A percentile compares a stretch with the other conserved stretches of the same genome.
Evolutionary conservation across 192 early-diverging fungal species (phyloP).

Genomic region (Coemansia sp.): DNA sequence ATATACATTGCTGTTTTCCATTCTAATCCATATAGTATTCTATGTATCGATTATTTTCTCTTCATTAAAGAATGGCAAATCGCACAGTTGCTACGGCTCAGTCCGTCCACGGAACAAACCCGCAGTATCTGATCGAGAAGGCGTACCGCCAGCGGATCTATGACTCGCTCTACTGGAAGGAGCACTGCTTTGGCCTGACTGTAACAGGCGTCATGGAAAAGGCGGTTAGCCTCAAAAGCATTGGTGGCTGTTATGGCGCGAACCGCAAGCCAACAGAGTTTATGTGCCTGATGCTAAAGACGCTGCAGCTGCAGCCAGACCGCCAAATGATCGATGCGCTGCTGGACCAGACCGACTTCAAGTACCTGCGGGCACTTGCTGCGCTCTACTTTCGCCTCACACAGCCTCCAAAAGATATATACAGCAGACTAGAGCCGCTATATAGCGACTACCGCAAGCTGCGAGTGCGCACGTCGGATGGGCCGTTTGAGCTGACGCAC

Average conservation of each 20-base stretch:
- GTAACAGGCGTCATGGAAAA: conserved; percentile 89
- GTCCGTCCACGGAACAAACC: conserved; percentile 84
- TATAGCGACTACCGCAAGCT: conserved; percentile 87
- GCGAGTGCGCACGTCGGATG: conserved; percentile 43
- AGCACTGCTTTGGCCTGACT: conserved; percentile 91
- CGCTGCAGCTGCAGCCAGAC: conserved; percentile 92
- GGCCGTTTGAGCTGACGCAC: conserved; percentile 57
- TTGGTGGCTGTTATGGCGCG: conserved; percentile 82
- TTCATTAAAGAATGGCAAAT: conserved; percentile 57
- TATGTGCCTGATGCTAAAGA: conserved; percentile 81
- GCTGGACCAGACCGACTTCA: conserved; percentile 79
- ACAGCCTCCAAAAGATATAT: conserved; percentile 71
- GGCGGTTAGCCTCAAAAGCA: conserved; percentile 67
- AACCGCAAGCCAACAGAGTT: conserved; percentile 89
- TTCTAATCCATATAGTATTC: too few relatives aligned
- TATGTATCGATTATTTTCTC: not conserved
- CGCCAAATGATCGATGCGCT: conserved; percentile 82
- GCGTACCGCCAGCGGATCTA: conserved; percentile 88
- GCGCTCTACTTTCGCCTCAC: conserved; percentile 89
- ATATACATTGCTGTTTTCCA: too few relatives aligned
- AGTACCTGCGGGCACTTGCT: conserved; percentile 88
- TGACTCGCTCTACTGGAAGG: conserved; percentile 96
- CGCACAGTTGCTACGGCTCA: conserved; percentile 69
- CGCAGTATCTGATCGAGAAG: conserved; percentile 93
- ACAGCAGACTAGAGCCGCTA: conserved; percentile 82